Evolutionary conservation across 768 basidiomycete genomes (phyloP).

Genomic region (Rhizopogon vulgaris): DNA sequence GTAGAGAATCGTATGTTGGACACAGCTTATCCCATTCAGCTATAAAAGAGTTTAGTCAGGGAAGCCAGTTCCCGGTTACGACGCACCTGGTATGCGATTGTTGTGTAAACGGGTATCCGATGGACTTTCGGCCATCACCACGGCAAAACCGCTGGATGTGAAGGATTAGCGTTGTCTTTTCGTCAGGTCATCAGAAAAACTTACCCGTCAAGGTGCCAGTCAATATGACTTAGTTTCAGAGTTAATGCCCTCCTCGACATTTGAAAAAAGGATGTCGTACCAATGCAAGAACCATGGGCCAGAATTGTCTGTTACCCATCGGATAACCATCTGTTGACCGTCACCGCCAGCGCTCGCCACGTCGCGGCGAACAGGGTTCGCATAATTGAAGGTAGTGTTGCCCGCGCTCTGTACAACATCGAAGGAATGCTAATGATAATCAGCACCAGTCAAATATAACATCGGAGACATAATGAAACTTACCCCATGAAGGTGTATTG

Average conservation of each 20-base stretch:
- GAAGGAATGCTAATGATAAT: too few relatives aligned
- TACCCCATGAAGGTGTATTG: constrained; percentile 41
- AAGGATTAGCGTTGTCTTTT: too few relatives aligned
- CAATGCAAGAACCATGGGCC: constrained; percentile 31
- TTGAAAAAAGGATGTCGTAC: background rate
- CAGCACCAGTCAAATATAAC: background rate
- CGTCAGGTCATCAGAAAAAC: background rate
- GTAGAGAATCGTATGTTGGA: too few relatives aligned
- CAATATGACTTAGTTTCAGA: constrained; percentile 6
- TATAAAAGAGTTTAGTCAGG: too few relatives aligned
- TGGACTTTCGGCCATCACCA: too few relatives aligned
- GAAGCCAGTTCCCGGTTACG: too few relatives aligned
- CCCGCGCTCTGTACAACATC: constrained; percentile 19
- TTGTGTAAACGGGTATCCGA: background rate
- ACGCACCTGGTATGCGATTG: too few relatives aligned
- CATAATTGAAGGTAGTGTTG: constrained; percentile 31
- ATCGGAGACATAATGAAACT: constrained; percentile 1
- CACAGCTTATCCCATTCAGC: too few relatives aligned
- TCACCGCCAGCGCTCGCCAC: constrained; percentile 27
- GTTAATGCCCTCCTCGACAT: background rate
- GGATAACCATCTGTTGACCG: constrained; percentile 19
- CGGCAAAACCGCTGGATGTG: too few relatives aligned
- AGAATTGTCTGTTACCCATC: constrained; percentile 34
- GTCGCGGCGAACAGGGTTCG: constrained; percentile 50
- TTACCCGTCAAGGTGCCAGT: constrained; percentile 14